A percentile compares a stretch with the other conserved stretches of the same genome.
phyloP scores from a whole-genome alignment of 805 yeast genomes.

The Saccharomyces mikatae region DNA sequence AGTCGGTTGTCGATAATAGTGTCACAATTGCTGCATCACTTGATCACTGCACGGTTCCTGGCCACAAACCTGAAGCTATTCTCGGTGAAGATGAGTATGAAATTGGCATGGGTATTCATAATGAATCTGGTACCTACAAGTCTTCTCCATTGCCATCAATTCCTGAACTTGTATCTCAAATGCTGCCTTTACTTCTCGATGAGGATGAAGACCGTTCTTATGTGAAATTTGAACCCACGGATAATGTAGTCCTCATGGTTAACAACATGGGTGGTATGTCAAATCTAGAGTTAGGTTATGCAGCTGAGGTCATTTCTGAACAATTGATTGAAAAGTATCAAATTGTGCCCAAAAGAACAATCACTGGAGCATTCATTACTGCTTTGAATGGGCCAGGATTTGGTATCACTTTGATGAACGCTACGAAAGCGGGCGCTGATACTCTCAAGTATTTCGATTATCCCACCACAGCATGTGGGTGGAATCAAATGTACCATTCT shows the following conservation, averaged over 20 bases:
- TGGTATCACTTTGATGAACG: conserved; percentile 66
- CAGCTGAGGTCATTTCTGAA: conserved; percentile 47
- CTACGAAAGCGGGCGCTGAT: conserved; percentile 38
- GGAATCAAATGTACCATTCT: conserved; percentile 59
- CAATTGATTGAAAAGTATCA: conserved; percentile 42
- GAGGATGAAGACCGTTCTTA: conserved; percentile 67
- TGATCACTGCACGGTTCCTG: conserved; percentile 80
- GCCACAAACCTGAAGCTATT: conserved; percentile 44
- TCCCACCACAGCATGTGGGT: conserved; percentile 34
- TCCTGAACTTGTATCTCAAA: conserved; percentile 42
- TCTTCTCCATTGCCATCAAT: conserved; percentile 50
- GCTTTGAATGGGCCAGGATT: conserved; percentile 85
- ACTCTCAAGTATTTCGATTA: conserved; percentile 24
- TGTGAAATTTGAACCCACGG: conserved; percentile 52
- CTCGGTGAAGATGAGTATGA: conserved; percentile 59
- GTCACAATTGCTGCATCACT: conserved; percentile 81
- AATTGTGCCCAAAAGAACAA: conserved; percentile 53
- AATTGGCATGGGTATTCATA: conserved; percentile 86
- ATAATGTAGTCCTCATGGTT: conserved; percentile 56
- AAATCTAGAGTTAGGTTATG: conserved; percentile 60
- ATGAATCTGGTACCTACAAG: conserved; percentile 68
- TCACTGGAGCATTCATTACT: conserved; percentile 69
- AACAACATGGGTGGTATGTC: conserved; percentile 86
- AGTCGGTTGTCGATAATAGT: conserved; percentile 46
- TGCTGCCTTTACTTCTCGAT: conserved; percentile 51